Conservation (phyloP, 768 basidiomycete species). For the Scleroderma bovista region DNA sequence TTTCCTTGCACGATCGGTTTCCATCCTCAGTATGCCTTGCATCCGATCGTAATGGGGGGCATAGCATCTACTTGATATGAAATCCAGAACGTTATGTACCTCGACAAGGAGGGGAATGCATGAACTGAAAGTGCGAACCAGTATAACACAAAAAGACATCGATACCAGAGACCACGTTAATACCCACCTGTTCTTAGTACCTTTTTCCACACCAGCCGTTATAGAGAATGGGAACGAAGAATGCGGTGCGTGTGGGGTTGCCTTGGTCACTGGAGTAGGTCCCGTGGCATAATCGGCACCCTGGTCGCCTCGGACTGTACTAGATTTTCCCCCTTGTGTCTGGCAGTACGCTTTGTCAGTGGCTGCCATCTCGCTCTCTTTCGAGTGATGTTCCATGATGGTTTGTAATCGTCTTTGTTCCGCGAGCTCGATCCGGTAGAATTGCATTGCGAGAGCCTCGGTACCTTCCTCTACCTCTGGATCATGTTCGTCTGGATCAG, state of each 20-base stretch:
- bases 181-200: conserved; percentile 80
- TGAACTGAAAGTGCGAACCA: too few species aligned
- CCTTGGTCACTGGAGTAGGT: conserved; percentile 7
- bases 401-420: conserved; percentile 87
- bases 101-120: too few species aligned
- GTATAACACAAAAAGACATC: too few species aligned
- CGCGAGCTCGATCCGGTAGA: conserved; percentile 86
- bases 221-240: conserved; percentile 78
- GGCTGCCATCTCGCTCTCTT: conserved; percentile 40
- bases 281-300: conserved; percentile 1
- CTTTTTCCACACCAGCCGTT: conserved; percentile 93
- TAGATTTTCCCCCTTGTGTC: background rate
- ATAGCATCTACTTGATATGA: too few species aligned
- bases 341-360: conserved; percentile 6
- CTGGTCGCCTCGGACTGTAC: background rate
- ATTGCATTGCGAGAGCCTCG: conserved; percentile 85
- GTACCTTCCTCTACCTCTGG: conserved; percentile 59
- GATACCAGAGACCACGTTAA: background rate
- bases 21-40: too few species aligned
- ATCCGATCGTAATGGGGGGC: too few species aligned
- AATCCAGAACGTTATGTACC: too few species aligned
- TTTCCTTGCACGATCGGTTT: too few species aligned
- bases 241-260: conserved; percentile 15
- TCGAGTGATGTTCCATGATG: conserved; percentile 86
- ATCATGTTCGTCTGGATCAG: conserved; percentile 30